Percentiles rank a stretch among this genome's conserved stretches.
These are phyloP conservation scores for Pholiota molesta DNA, from an alignment of 768 basidiomycete species.

Conservation along the genomic window DNA sequence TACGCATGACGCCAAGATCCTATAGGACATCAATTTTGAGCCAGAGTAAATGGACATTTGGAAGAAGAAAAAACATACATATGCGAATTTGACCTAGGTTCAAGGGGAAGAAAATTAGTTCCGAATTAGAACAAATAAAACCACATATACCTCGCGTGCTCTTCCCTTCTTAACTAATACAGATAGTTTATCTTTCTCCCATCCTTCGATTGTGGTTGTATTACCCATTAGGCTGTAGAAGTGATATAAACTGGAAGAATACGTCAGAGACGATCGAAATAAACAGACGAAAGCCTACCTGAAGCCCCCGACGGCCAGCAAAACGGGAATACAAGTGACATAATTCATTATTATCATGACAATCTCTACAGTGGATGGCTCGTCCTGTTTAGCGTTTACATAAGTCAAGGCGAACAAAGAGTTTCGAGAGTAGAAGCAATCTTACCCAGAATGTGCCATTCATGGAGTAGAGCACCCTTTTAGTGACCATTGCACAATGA, in stretches of 20 bases:
- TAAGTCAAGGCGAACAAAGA: not conserved
- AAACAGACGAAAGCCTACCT: conserved; percentile 50
- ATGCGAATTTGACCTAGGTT: conserved; percentile 87
- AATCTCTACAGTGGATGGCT: conserved; percentile 69
- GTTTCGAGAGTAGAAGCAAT: conserved; percentile 4
- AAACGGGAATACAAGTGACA: conserved; percentile 81
- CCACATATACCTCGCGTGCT: conserved; percentile 65
- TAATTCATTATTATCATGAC: conserved; percentile 90
- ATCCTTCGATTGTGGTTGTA: conserved; percentile 94
- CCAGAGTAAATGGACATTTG: not conserved
- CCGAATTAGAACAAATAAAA: not conserved
- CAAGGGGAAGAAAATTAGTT: conserved; percentile 7
- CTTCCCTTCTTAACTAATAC: conserved; percentile 84
- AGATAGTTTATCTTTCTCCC: conserved; percentile 96
- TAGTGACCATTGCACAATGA: conserved; percentile 82
- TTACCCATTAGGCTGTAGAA: conserved; percentile 77
- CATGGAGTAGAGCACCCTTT: conserved; percentile 56
- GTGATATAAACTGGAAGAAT: conserved; percentile 73
- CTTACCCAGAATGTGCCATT: conserved; percentile 55
- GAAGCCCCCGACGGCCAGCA: conserved; percentile 87
- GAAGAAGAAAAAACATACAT: conserved; percentile 52
- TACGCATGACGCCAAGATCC: conserved; percentile 78
- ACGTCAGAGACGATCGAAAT: conserved; percentile 1
- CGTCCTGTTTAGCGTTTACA: conserved; percentile 50
- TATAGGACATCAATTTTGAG: conserved; percentile 29